Percentiles rank a stretch among this genome's conserved stretches.
Conservation (phyloP, 371 early-diverging fungal species). For the Batkoa obscura region DNA sequence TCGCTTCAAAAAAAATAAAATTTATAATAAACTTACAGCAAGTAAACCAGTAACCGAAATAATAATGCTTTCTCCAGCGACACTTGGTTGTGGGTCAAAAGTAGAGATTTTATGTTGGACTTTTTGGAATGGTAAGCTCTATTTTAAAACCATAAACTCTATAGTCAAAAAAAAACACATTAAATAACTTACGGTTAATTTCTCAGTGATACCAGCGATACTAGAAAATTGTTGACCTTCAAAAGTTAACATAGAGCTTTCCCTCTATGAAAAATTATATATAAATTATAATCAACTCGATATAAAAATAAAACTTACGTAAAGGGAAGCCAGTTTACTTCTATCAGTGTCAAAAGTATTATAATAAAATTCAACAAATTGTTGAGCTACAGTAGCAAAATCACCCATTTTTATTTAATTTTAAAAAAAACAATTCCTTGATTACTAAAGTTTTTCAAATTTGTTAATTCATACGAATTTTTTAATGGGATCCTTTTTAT, state of each 20-base stretch:
- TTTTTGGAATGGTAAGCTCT: conserved; percentile 57
- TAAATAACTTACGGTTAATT: conserved; percentile 47
- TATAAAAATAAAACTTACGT: conserved; percentile 34
- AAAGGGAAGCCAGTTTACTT: conserved; percentile 36
- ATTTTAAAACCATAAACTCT: not conserved
- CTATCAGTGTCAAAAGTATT: conserved; percentile 55
- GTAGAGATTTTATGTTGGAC: conserved; percentile 49
- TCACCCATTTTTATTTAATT: conserved; percentile 4
- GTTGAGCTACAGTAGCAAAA: conserved; percentile 28
- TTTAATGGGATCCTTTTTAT: too few species aligned
- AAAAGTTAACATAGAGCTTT: conserved; percentile 65
- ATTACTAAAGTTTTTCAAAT: too few species aligned
- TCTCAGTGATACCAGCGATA: conserved; percentile 37
- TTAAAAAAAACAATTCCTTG: too few species aligned
- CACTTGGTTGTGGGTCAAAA: conserved; percentile 58
- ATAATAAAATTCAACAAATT: conserved; percentile 74
- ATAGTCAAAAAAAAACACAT: not conserved
- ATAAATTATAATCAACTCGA: not conserved
- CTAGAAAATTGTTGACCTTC: conserved; percentile 51
- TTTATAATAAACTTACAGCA: conserved; percentile 23
- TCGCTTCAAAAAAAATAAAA: not conserved
- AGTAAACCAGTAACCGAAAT: conserved; percentile 77
- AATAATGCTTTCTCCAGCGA: conserved; percentile 25
- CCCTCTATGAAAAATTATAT: conserved; percentile 27
- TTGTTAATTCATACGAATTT: too few species aligned